Percentiles rank a stretch among this genome's conserved stretches.
These are phyloP conservation scores for Panaeolus papilionaceus DNA, from an alignment of 768 basidiomycete species.

Conservation along the genomic window DNA sequence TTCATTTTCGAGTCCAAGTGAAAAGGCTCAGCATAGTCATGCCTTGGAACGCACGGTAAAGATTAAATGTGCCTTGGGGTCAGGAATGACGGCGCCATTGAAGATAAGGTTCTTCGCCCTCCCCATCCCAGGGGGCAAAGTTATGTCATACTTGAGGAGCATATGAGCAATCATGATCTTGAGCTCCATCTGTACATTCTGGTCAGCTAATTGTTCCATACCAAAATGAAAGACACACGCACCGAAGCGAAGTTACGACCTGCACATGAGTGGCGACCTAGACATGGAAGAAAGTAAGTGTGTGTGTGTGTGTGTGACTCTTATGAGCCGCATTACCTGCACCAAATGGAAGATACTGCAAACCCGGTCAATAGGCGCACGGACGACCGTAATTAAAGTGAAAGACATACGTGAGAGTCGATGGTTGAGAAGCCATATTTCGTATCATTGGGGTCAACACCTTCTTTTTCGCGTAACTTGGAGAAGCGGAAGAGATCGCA, in stretches of 20 bases:
- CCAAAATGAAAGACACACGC: conserved; percentile 21
- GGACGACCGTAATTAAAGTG: conserved; percentile 6
- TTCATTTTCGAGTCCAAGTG: neutral
- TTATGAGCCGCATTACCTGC: conserved; percentile 33
- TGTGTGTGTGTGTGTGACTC: neutral
- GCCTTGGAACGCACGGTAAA: conserved; percentile 26
- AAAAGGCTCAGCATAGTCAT: neutral
- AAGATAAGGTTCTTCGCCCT: conserved; percentile 39
- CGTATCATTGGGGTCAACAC: conserved; percentile 24
- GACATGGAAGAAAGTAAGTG: conserved; percentile 14
- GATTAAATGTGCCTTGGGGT: conserved; percentile 37
- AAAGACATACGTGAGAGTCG: conserved; percentile 39
- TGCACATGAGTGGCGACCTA: conserved; percentile 44
- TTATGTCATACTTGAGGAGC: conserved; percentile 40
- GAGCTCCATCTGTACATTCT: conserved; percentile 37
- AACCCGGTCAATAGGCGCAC: conserved; percentile 14
- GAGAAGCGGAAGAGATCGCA: conserved; percentile 45
- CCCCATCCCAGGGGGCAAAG: conserved; percentile 31
- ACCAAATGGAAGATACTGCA: conserved; percentile 46
- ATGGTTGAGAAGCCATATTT: conserved; percentile 43
- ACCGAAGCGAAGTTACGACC: conserved; percentile 44
- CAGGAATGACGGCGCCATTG: conserved; percentile 41
- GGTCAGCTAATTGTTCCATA: neutral
- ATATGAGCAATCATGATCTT: conserved; percentile 45
- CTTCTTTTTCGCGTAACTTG: conserved; percentile 37